Evolutionary conservation across 371 early-diverging fungal genomes (phyloP).

Genomic region (Parasitella parasitica): DNA sequence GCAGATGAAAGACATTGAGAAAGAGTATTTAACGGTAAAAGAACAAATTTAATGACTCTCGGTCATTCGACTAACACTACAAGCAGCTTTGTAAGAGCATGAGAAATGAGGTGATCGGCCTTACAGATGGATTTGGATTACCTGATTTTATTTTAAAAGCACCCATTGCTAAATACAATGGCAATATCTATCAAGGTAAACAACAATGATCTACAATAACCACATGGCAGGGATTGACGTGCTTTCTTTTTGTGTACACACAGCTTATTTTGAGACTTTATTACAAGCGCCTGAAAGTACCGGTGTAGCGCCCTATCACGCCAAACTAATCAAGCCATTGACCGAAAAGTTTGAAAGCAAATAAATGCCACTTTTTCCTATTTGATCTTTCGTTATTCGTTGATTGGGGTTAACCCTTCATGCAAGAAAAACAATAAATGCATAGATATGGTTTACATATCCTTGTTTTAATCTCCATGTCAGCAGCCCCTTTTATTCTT

Average conservation of each 20-base stretch:
- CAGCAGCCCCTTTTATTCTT: too few relatives aligned
- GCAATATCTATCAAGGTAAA: constrained; percentile 58
- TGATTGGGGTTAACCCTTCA: not conserved
- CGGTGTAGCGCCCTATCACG: constrained; percentile 36
- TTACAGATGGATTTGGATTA: constrained; percentile 61
- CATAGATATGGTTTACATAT: too few relatives aligned
- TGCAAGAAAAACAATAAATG: not conserved
- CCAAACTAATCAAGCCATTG: constrained; percentile 40
- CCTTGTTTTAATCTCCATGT: too few relatives aligned
- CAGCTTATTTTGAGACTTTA: constrained; percentile 48
- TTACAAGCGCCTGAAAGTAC: constrained; percentile 34
- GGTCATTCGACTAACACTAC: too few relatives aligned
- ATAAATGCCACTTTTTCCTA: not conserved
- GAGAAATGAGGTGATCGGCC: constrained; percentile 58
- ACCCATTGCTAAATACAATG: constrained; percentile 65
- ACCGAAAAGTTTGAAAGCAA: constrained; percentile 16
- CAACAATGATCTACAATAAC: not conserved
- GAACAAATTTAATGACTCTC: too few relatives aligned
- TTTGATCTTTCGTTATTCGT: not conserved
- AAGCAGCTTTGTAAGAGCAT: constrained; percentile 48
- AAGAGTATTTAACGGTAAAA: constrained; percentile 41
- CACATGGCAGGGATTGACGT: not conserved
- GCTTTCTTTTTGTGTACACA: not conserved
- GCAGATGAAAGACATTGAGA: constrained; percentile 47
- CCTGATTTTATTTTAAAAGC: constrained; percentile 70